Base-by-base conservation (phyloP, 768 basidiomycete species). In the Pholiota microspora region DNA sequence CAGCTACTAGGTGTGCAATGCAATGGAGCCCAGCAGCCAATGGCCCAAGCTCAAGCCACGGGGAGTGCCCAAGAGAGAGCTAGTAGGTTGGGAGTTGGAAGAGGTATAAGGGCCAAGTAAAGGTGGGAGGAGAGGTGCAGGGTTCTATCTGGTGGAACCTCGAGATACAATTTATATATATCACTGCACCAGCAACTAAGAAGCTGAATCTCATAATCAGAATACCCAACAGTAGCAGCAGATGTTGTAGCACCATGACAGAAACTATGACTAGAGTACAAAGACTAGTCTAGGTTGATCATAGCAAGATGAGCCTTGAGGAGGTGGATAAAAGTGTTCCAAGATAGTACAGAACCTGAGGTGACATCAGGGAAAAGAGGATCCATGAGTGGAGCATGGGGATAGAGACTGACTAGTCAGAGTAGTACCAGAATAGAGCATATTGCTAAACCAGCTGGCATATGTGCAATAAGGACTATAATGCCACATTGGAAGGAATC, bases 161-260 rank as follows among this genome's bases (percentile, higher is more conserved):
- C 72, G 23, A 74, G 65, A 62, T 75, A 75, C 12, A 73, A 65
- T 45, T 71, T 71, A 66, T 73, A 74, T 10, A 67, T 62, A 47
- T 74, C 66, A 50, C 71, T 72, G 6, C 63, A 56, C 73, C 73
- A 73, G 13, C 67, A 65, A 8, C 73, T 69, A 2, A 74, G 62
- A 7, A 69, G 67, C 58, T 75, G 71, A 21, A 73, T 73, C 49
- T 75, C 67, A 28, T 68, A 62, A 31, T 72, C 70, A 2, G 62
- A 52, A 53, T 62, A 69, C 0, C 72, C 69, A 1, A 59, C 70
- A 0, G 60, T 53, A 1, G 64, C 63, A 2, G 73, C 72, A 7
- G 68, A 58, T 6, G 70, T 57, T 1, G 71, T 71, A 0, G 65
- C 65, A 2, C 66, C 64, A 2, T 62, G 53, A 10, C 61, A 51